A percentile compares a stretch with the other conserved stretches of the same genome.
phyloP scores from a whole-genome alignment of 2,329 filamentous ascomycete genomes.

The Claviceps cyperi region DNA sequence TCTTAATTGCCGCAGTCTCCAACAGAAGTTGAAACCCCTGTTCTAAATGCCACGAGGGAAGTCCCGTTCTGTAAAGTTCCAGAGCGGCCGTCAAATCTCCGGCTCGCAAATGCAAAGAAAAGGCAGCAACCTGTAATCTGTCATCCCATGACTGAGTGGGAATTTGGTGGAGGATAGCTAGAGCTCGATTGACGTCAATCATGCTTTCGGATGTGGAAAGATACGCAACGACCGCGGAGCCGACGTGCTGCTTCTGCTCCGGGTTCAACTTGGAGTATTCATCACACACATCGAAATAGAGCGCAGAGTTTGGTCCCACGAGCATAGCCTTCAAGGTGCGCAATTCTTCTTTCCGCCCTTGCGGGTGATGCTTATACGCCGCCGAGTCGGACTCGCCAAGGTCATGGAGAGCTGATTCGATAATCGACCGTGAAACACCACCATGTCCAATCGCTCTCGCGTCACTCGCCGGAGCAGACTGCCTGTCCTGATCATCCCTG shows the following conservation, averaged over 20 bases:
- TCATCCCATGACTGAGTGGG: conserved; percentile 24
- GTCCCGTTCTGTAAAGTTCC: conserved; percentile 23
- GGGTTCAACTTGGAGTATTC: conserved; percentile 25
- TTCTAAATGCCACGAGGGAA: conserved; percentile 19
- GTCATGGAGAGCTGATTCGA: neutral
- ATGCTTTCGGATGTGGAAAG: conserved; percentile 28
- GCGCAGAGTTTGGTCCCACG: conserved; percentile 10
- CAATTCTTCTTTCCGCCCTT: conserved; percentile 2
- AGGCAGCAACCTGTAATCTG: conserved; percentile 23
- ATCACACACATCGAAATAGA: conserved; percentile 29
- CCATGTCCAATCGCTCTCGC: neutral
- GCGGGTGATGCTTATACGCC: neutral
- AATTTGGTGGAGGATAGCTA: conserved; percentile 28
- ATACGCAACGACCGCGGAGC: conserved; percentile 23
- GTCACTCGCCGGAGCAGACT: neutral
- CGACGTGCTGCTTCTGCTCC: conserved; percentile 15
- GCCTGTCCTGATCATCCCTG: neutral
- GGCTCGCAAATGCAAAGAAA: conserved; percentile 27
- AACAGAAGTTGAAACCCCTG: conserved; percentile 29
- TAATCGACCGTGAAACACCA: no score
- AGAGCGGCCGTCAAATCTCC: conserved; percentile 25
- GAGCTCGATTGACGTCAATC: conserved; percentile 30
- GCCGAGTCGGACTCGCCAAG: neutral
- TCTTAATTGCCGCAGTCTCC: conserved; percentile 22
- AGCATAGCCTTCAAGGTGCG: conserved; percentile 11